Evolutionary conservation across 495 filamentous ascomycete species (phyloP).

Genomic region (Halenospora varia): DNA sequence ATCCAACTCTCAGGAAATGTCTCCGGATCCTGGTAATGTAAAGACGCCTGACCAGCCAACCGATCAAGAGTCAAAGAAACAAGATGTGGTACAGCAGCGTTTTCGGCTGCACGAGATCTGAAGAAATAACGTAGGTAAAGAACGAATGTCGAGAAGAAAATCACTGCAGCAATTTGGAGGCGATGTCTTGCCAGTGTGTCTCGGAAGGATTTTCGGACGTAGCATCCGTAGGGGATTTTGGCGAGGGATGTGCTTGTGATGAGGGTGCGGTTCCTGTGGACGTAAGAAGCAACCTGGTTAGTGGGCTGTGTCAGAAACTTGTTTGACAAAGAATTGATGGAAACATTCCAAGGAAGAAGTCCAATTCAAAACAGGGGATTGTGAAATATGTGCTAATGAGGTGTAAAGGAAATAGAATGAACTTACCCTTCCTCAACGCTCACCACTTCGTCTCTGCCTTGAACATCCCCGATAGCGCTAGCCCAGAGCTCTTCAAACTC

Average conservation of each 20-base stretch:
- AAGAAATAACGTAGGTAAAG: conserved; percentile 56
- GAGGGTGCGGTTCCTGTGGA: conserved; percentile 64
- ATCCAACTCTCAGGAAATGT: conserved; percentile 67
- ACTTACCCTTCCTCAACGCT: conserved; percentile 72
- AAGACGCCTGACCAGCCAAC: conserved; percentile 74
- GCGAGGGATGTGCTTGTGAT: conserved; percentile 76
- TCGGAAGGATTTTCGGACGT: conserved; percentile 82
- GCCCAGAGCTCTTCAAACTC: conserved; percentile 94
- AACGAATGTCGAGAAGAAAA: conserved; percentile 48
- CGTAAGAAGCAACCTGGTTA: conserved; percentile 71
- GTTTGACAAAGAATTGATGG: conserved; percentile 2
- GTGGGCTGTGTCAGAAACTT: conserved; percentile 39
- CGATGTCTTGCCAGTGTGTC: conserved; percentile 93
- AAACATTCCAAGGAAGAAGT: too few species aligned
- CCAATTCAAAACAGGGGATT: too few species aligned
- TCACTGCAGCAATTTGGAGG: conserved; percentile 72
- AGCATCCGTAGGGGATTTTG: conserved; percentile 81
- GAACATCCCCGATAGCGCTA: conserved; percentile 80
- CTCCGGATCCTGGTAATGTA: conserved; percentile 61
- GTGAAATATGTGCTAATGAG: too few species aligned
- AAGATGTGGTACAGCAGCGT: conserved; percentile 68
- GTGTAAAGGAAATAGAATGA: conserved; percentile 22
- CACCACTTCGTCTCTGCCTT: conserved; percentile 75
- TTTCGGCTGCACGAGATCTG: conserved; percentile 53
- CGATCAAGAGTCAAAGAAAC: conserved; percentile 79